Evolutionary conservation across 768 basidiomycete species (phyloP), one percentile per base, ranked within the genome.

Genomic region (Mycena haematopus): DNA sequence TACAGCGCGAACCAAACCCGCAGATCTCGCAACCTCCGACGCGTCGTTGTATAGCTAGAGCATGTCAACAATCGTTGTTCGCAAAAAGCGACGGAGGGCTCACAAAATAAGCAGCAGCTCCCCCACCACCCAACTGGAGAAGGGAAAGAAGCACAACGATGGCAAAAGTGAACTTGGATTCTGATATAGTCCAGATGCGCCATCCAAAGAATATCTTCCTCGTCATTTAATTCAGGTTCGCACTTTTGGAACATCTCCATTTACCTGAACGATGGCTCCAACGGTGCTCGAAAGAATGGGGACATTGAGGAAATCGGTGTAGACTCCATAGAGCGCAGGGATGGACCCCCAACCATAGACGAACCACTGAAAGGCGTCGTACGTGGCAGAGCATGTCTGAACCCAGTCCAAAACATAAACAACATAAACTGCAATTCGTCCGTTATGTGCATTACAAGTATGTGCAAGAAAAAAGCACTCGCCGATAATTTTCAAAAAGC

Each of bases 321-420:
- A 65, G 1, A 63, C 14, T 17, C 46, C 42, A 54, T 63, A 62
- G 15, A 69, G 52, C 1, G 54, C 52, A 8, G 52, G 51, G 10
- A 53, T 52, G 25, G 44, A 47, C 11, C 69, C 69, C 63, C 64
- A 69, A 14, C 66, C 69, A 57, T 62, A 66, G 13, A 68, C 67
- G 36, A 68, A 69, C 69, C 69, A 69, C 14, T 69, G 66, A 38
- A 69, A 65, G 6, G 45, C 64, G 35, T 69, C 69, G 29, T 69
- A 68, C 1, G 69, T 69, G 8, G 66, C 66, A 13, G 64, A 63
- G 45, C 60, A 58, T 2, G 69, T 69, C 51, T 69, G 69, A 17
- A 52, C 62, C 69, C 66, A 69, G 51, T 69, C 69, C 8, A 68
- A 27, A 6, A 65, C 36, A 51, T 69, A 69, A 4, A 69, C 51